Evolutionary conservation across 2,329 filamentous ascomycete species (phyloP), one percentile per base, ranked within the genome.

Genomic region (Fonsecaea pedrosoi): DNA sequence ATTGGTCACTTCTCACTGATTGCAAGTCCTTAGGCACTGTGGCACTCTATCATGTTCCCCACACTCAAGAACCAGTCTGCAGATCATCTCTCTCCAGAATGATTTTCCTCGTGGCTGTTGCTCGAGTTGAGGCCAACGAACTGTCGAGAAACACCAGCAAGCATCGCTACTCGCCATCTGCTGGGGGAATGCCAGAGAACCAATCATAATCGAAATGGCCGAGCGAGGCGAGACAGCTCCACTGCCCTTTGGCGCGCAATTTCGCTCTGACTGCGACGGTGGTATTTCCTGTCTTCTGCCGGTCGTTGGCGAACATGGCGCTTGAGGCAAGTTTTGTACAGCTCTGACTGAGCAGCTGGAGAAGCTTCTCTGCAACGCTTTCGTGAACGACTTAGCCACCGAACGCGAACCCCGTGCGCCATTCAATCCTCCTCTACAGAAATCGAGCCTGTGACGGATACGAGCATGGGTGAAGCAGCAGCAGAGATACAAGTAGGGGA

Each of bases 401-500:
- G 10, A 5, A 50, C 3, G 13, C 21, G 21, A 30, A 10, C 25
- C 54, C 12, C 4, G 15, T 42, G 54, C 15, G n/a, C 30, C 58
- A 1, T 61, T 8, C 54, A 35, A 30, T 58, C 7, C 12, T 34
- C 34, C 37, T 58, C 37, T 15, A 40, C 45, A 30, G 9, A 30
- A 30, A 10, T 12, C 15, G 45, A 50, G 45, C 21, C 45, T 21
- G 9, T 9, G 2, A 50, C 61, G 21, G 35, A 25, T 25, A 32
- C 53, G 40, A 60, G 12, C 21, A 70, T 68, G 66, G 61, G 53
- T 15, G 61, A 64, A 54, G 40, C 53, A 56, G 40, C 53, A 56
- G 64, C 64, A 37, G 60, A 60, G 38, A 54, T 35, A 45, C 56
- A 69, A 59, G 68, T 66, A 10, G 5, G 64, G 10, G 60, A 58